Base-by-base conservation (phyloP, 805 yeast genomes). In the Zygoascus biomembranicola region DNA sequence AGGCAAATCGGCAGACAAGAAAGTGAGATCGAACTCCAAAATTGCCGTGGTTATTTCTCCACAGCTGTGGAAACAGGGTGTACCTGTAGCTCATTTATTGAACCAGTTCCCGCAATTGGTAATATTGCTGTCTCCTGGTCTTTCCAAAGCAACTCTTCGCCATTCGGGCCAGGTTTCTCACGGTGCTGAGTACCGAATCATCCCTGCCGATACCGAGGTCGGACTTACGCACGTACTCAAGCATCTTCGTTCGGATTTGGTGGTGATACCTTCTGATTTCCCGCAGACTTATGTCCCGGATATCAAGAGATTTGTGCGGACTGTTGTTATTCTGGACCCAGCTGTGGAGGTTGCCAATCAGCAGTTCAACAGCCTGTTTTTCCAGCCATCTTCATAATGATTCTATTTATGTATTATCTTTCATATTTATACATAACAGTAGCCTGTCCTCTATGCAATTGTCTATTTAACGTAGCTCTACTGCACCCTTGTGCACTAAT, bases 151-250 rank as follows among this genome's bases (percentile, higher is more conserved):
- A 31, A 39, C 56, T 16, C 49, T 53, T 14, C 59, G 60, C 31
- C 55, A 59, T 13, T 41, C 44, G 20, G 48, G 52, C 35, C 53
- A 61, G 11, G 53, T 71, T 1, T 64, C 67, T 2, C 43, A 57
- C 2, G 55, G 53, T 1, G 49, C 62, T 23, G 50, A 56, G 19
- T 65, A 63, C 55, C 71, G 74, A 50, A 59, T 77, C 11, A 74
- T 80, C 1, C 69, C 68, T 47, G 77, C 82, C 49, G 75, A 72
- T n/a, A 73, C 77, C 0, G 69, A 69, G 52, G 68, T 65, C 11
- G 83, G 85, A 2, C 63, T 79, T 11, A 75, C 79, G 68, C 80
- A 82, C 39, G 71, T 81, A n/a, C 69, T 80, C 20, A 79, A 79
- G 56, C 84, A 80, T 54, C 51, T 81, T 26, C 64, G 67, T 20